phyloP scores from a whole-genome alignment of 805 yeast species.

The Maudiozyma bulderi region DNA sequence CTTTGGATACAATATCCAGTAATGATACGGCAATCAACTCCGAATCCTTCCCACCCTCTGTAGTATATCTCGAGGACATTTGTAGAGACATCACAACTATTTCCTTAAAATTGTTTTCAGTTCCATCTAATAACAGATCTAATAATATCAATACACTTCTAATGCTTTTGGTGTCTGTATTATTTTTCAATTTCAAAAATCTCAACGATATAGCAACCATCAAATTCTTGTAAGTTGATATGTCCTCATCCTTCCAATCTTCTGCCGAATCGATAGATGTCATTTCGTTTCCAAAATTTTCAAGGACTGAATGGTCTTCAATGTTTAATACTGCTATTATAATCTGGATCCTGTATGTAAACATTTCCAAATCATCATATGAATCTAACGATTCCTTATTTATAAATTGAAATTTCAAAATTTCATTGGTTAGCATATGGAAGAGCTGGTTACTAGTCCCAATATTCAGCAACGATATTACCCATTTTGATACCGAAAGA shows the following conservation, averaged over 20 bases:
- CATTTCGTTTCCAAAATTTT: slow-evolving; percentile 46
- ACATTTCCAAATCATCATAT: slow-evolving; percentile 53
- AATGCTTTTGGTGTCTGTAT: slow-evolving; percentile 32
- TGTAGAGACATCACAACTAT: slow-evolving; percentile 36
- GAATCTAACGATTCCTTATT: slow-evolving; percentile 23
- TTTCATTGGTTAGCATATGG: slow-evolving; percentile 46
- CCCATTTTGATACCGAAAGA: slow-evolving; percentile 40
- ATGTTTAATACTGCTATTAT: slow-evolving; percentile 43
- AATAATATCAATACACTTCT: slow-evolving; percentile 37
- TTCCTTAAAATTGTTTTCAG: slow-evolving; percentile 42
- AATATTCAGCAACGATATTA: slow-evolving; percentile 33
- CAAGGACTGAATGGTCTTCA: slow-evolving; percentile 35
- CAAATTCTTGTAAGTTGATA: slow-evolving; percentile 54
- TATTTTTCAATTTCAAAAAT: slow-evolving; percentile 33
- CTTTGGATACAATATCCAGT: slow-evolving; percentile 26
- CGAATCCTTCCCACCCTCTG: slow-evolving; percentile 16
- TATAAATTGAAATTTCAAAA: slow-evolving; percentile 35
- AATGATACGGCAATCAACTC: slow-evolving; percentile 28
- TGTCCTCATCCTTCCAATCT: slow-evolving; percentile 33
- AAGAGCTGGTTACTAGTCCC: slow-evolving; percentile 57
- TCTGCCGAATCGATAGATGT: slow-evolving; percentile 39
- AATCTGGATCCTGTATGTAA: slow-evolving; percentile 51
- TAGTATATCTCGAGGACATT: slow-evolving; percentile 25
- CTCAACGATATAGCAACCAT: slow-evolving; percentile 37
- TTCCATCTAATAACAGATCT: slow-evolving; percentile 43